Percentiles rank a stretch among this genome's conserved stretches.
These are phyloP conservation scores for Nemophila menziesii DNA, from an alignment of 257 asterid genomes.

Conservation along the genomic window DNA sequence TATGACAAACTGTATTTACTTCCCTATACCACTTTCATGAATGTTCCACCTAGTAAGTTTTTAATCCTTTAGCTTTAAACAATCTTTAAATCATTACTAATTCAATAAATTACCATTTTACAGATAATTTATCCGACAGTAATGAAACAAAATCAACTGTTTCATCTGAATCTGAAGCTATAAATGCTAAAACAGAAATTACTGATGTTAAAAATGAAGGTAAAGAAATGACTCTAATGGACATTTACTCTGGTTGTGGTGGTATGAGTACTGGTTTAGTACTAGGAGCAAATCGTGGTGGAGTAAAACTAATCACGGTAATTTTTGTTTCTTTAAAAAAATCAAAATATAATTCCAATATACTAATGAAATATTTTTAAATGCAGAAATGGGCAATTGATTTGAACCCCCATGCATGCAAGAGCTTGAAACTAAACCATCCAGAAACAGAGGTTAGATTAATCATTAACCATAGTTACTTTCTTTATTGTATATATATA, in stretches of 20 bases:
- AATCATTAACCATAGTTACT: background rate
- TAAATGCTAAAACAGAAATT: background rate
- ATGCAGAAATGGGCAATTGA: slow-evolving; percentile 6
- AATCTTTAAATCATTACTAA: background rate
- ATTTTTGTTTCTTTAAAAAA: slow-evolving; percentile 12
- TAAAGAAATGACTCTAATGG: slow-evolving; percentile 30
- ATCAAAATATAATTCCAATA: background rate
- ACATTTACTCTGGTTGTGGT: slow-evolving; percentile 58
- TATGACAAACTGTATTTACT: slow-evolving; percentile 48
- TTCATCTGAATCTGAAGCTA: slow-evolving; percentile 36
- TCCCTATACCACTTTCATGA: slow-evolving; percentile 49
- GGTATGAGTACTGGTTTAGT: slow-evolving; percentile 67
- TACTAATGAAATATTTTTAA: background rate
- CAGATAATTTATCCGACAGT: slow-evolving; percentile 27
- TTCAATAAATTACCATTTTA: background rate
- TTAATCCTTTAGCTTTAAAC: background rate
- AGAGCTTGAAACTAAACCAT: slow-evolving; percentile 30
- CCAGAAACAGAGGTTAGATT: slow-evolving; percentile 32
- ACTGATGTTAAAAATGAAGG: background rate
- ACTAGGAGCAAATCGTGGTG: slow-evolving; percentile 43
- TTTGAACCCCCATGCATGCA: slow-evolving; percentile 24
- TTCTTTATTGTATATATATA: background rate
- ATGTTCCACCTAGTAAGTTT: slow-evolving; percentile 37
- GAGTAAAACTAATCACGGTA: slow-evolving; percentile 45
- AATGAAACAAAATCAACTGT: slow-evolving; percentile 50